Evolutionary conservation across 2,329 filamentous ascomycete genomes (phyloP), one percentile per base, ranked within the genome.

Genomic region (Diaporthe sp.): DNA sequence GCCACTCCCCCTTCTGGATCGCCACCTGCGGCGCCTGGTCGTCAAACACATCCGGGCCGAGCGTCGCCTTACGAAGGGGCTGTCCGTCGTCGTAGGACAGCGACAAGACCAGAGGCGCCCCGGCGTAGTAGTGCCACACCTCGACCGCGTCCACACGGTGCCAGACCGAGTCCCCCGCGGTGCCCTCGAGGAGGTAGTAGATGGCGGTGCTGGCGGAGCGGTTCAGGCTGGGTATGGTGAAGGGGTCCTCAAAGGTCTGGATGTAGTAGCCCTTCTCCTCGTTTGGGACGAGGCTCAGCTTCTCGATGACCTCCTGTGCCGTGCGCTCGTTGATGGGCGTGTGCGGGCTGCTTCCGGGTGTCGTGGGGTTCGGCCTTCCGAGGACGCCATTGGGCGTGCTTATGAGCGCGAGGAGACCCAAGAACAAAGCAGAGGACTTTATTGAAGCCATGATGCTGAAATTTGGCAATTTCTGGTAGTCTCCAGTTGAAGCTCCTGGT

Each of bases 91-190:
- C 80, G 28, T 75, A 79, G 2, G 87, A 87, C 0, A 89, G 81
- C 3, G 84, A 86, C 13, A 90, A 80, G 15, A 80, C 83, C 67
- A 90, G 79, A 1, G 88, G 88, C 9, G 88, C 87, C 7, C 88
- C 88, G 12, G 87, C 88, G 70, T 90, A 90, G 81, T 87, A 85
- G 78, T 90, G 88, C 88, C 88, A 90, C 12, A 88, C 80, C 79
- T 90, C 87, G 51, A 81, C 85, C 3, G 86, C 85, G 73, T 89
- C 87, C 67, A 88, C 85, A 72, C 86, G 86, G 80, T 90, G 88
- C 88, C 87, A 90, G 75, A 85, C 80, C 5, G 88, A 90, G 25
- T 83, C 77, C 0, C 86, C 85, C 1, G 77, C 80, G 10, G 81
- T 76, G 47, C 86, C 85, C 72, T 89, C 85, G 7, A 90, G 85